A percentile compares a stretch with the other conserved stretches of the same genome.
phyloP scores from a whole-genome alignment of 305 asterid species.

The Solanum hybrid region DNA sequence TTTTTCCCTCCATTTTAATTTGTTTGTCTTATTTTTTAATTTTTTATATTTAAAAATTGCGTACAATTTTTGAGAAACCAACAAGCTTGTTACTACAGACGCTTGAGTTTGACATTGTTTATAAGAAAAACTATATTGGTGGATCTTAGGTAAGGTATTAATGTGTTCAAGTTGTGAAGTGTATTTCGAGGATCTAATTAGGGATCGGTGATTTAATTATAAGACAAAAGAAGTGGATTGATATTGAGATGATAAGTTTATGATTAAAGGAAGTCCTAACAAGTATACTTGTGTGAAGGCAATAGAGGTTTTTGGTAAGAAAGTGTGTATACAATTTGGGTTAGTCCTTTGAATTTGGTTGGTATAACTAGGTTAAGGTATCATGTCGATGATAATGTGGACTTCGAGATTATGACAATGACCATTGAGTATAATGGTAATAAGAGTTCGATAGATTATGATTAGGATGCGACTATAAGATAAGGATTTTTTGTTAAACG shows the following conservation, averaged over 20 bases:
- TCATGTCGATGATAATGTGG: neutral
- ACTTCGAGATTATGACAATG: too few species aligned
- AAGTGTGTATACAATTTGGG: neutral
- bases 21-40: too few species aligned
- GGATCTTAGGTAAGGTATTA: neutral
- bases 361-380: neutral
- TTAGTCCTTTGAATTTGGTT: neutral
- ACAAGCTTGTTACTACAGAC: too few species aligned
- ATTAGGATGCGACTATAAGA: too few species aligned
- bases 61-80: neutral
- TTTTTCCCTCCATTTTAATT: neutral
- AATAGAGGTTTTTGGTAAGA: neutral
- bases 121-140: neutral
- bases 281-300: neutral
- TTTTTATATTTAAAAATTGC: too few species aligned
- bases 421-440: too few species aligned
- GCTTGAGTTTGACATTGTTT: too few species aligned
- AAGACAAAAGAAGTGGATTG: neutral
- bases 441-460: too few species aligned
- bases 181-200: too few species aligned
- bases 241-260: neutral
- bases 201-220: too few species aligned
- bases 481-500: too few species aligned
- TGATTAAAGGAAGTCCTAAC: neutral
- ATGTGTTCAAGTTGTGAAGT: neutral